These are phyloP conservation scores for Cryptosporidium felis DNA, from an alignment of 169 alveolate species.

Conservation along the genomic window DNA sequence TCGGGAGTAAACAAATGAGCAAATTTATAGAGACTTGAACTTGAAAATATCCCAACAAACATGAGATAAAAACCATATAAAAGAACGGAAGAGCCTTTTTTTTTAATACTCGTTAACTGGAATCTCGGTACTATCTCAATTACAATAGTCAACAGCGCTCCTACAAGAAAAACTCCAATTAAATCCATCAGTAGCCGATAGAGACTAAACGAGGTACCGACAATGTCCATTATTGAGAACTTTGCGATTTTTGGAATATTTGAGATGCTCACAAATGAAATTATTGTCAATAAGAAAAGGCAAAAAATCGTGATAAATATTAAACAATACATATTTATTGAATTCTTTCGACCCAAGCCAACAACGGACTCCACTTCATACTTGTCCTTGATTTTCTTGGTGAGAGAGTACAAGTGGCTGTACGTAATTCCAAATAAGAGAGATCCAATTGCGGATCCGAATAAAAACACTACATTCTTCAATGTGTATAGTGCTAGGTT, in stretches of 20 bases:
- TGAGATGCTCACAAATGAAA: neutral
- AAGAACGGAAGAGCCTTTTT: neutral
- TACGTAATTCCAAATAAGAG: constrained; percentile 14
- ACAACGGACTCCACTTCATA: neutral
- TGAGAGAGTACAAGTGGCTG: neutral
- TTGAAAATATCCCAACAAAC: neutral
- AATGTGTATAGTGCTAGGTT: constrained; percentile 17
- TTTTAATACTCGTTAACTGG: neutral
- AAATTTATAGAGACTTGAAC: constrained; percentile 29
- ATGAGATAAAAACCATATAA: constrained; percentile 28
- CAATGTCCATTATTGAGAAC: constrained; percentile 10
- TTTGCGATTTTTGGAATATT: neutral
- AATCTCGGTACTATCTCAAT: constrained; percentile 27
- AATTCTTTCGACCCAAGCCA: neutral
- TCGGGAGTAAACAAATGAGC: neutral
- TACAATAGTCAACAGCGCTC: neutral
- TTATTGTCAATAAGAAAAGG: neutral
- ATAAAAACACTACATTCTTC: constrained; percentile 15
- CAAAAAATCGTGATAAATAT: neutral
- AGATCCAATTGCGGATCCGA: constrained; percentile 67
- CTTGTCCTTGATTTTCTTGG: neutral
- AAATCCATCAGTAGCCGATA: neutral
- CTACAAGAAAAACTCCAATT: constrained; percentile 25
- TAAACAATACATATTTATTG: neutral
- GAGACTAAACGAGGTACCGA: neutral